These are phyloP conservation scores for Cystoderma amianthinum DNA, from an alignment of 768 basidiomycete species.

Conservation along the genomic window DNA sequence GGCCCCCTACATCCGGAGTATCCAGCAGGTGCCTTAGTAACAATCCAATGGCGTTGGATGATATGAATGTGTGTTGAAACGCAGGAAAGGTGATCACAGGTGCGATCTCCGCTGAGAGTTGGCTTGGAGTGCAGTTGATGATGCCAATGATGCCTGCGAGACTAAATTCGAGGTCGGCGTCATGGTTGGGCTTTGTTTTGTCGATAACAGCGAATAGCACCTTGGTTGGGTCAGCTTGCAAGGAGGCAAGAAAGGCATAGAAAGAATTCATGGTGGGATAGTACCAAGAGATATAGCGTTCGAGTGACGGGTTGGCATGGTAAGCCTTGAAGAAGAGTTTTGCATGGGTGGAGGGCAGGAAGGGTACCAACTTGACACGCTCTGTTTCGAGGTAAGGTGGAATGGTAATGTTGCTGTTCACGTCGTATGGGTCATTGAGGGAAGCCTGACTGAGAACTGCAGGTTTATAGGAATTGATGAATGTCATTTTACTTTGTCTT, in stretches of 20 bases:
- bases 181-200: constrained; percentile 29
- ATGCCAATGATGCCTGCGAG: constrained; percentile 46
- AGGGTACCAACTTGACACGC: too few relatives aligned
- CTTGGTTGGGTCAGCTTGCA: too few relatives aligned
- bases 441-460: too few relatives aligned
- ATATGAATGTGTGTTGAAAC: constrained; percentile 44
- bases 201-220: constrained; percentile 49
- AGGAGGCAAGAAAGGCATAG: too few relatives aligned
- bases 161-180: constrained; percentile 12
- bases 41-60: constrained; percentile 35
- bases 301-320: too few relatives aligned
- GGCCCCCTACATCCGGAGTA: constrained; percentile 30
- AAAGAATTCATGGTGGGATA: too few relatives aligned
- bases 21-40: constrained; percentile 32
- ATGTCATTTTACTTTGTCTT: constrained; percentile 4
- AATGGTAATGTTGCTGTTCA: too few relatives aligned
- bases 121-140: constrained; percentile 20
- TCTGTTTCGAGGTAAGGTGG: too few relatives aligned
- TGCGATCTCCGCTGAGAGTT: constrained; percentile 35
- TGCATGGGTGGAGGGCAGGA: too few relatives aligned
- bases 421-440: too few relatives aligned
- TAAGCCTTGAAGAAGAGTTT: too few relatives aligned
- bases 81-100: constrained; percentile 36
- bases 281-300: too few relatives aligned
- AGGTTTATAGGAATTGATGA: constrained; percentile 6